Evolutionary conservation across 2,329 filamentous ascomycete genomes (phyloP).

Genomic region (Diplocarpon mali): DNA sequence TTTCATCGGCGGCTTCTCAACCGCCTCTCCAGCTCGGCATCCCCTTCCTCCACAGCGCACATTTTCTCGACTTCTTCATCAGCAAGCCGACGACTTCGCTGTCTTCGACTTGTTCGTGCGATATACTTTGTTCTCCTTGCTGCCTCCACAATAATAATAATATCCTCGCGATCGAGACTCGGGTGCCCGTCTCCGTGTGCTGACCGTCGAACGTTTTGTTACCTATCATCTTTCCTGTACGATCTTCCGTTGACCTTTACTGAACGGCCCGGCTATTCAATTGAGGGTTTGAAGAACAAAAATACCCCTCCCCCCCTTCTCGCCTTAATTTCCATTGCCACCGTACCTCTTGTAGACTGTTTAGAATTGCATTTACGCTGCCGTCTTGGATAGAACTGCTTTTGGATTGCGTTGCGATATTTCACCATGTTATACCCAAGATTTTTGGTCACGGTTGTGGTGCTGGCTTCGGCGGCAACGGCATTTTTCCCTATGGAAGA

Average conservation of each 20-base stretch:
- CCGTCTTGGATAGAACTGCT: not conserved
- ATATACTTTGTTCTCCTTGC: slow-evolving; percentile 9
- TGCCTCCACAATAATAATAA: slow-evolving; percentile 20
- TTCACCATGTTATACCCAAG: slow-evolving; percentile 15
- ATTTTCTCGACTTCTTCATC: slow-evolving; percentile 11
- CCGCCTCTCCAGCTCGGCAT: not conserved
- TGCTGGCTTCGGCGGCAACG: slow-evolving; percentile 11
- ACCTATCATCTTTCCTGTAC: not conserved
- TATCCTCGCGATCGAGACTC: slow-evolving; percentile 16
- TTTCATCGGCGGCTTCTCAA: not conserved
- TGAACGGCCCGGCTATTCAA: slow-evolving; percentile 3
- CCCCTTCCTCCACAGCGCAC: not conserved
- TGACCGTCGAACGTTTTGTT: slow-evolving; percentile 2
- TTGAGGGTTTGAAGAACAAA: not conserved
- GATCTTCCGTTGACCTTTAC: slow-evolving; percentile 2
- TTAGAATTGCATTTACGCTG: not conserved
- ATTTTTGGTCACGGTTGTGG: slow-evolving; percentile 6
- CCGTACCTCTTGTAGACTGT: not conserved
- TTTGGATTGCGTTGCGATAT: not conserved
- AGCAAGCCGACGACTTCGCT: slow-evolving; percentile 24
- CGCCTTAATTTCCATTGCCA: not conserved
- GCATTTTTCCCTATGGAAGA: slow-evolving; percentile 17
- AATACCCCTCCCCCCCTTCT: too few relatives aligned
- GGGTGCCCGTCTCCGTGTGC: slow-evolving; percentile 17
- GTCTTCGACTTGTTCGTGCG: slow-evolving; percentile 21